Conservation (phyloP, 495 filamentous ascomycete species). For the Podospora tetraspora region DNA sequence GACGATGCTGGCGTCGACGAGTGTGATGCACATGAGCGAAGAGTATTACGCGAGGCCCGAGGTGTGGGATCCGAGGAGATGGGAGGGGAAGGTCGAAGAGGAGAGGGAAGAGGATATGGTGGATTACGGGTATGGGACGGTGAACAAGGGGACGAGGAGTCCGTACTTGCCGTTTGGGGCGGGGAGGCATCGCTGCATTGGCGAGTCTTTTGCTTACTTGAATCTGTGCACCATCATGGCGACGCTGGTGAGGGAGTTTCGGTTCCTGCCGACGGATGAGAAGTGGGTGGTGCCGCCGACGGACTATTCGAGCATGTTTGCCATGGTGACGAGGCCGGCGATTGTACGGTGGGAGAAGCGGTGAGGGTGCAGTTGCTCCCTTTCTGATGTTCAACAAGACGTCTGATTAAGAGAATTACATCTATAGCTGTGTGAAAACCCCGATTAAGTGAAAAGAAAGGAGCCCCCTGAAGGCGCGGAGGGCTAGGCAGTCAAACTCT, state of each 20-base stretch:
- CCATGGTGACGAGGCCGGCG: constrained; percentile 34
- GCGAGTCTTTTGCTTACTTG: constrained; percentile 53
- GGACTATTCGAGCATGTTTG: constrained; percentile 52
- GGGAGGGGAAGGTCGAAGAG: constrained; percentile 33
- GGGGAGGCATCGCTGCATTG: constrained; percentile 53
- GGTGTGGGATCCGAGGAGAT: constrained; percentile 50
- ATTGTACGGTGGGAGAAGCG: constrained; percentile 21
- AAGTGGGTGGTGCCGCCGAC: constrained; percentile 40
- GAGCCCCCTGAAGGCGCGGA: no score
- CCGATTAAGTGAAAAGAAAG: background rate
- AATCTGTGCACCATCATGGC: constrained; percentile 46
- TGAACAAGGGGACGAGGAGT: constrained; percentile 49
- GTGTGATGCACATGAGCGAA: constrained; percentile 38
- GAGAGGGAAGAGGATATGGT: constrained; percentile 28
- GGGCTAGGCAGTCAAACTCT: no score
- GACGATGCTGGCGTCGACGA: constrained; percentile 61
- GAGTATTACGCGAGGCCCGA: constrained; percentile 45
- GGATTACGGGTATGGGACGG: constrained; percentile 28
- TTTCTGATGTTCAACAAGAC: background rate
- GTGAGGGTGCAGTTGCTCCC: background rate
- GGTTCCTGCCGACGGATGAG: constrained; percentile 34
- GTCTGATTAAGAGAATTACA: background rate
- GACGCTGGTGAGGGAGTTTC: constrained; percentile 44
- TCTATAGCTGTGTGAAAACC: background rate
- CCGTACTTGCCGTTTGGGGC: constrained; percentile 55